These are phyloP conservation scores for Sarcodon sp. DNA, from an alignment of 768 basidiomycete genomes.

Conservation along the genomic window DNA sequence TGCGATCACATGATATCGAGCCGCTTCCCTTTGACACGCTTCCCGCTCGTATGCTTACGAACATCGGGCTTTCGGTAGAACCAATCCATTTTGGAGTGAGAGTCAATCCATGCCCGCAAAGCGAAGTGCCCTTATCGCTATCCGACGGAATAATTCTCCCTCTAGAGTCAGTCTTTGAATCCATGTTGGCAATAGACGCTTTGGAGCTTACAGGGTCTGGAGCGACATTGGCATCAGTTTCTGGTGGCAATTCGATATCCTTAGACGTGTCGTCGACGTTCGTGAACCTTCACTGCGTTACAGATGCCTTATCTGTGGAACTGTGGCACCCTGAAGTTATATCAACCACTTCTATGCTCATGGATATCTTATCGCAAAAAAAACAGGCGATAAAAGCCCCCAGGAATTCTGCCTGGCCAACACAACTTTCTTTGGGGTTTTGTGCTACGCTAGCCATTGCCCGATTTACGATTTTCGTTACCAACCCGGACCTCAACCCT, in stretches of 20 bases:
- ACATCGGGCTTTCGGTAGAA: not conserved
- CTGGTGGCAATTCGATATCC: conserved; percentile 28
- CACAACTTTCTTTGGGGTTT: conserved; percentile 40
- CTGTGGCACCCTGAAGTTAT: conserved; percentile 55
- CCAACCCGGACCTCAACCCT: conserved; percentile 75
- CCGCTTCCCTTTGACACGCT: not conserved
- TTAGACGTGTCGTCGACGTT: conserved; percentile 30
- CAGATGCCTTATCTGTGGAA: conserved; percentile 51
- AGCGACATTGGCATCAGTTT: conserved; percentile 33
- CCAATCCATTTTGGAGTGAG: not conserved
- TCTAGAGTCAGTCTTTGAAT: conserved; percentile 3
- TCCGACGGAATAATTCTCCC: not conserved
- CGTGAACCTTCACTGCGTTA: conserved; percentile 31
- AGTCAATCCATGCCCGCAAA: not conserved
- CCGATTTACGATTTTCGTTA: conserved; percentile 53
- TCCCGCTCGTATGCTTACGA: not conserved
- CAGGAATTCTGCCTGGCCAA: conserved; percentile 15
- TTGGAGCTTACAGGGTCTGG: conserved; percentile 34
- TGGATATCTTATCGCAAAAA: conserved; percentile 18
- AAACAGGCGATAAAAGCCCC: conserved; percentile 2
- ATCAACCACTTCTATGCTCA: conserved; percentile 35
- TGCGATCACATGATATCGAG: not conserved
- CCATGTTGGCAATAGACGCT: conserved; percentile 44
- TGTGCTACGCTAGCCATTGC: conserved; percentile 43
- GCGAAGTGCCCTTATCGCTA: not conserved